A percentile compares a stretch with the other conserved stretches of the same genome.
Evolutionary conservation across 2,329 filamentous ascomycete genomes (phyloP).

Genomic region (Aspergillus jensenii): DNA sequence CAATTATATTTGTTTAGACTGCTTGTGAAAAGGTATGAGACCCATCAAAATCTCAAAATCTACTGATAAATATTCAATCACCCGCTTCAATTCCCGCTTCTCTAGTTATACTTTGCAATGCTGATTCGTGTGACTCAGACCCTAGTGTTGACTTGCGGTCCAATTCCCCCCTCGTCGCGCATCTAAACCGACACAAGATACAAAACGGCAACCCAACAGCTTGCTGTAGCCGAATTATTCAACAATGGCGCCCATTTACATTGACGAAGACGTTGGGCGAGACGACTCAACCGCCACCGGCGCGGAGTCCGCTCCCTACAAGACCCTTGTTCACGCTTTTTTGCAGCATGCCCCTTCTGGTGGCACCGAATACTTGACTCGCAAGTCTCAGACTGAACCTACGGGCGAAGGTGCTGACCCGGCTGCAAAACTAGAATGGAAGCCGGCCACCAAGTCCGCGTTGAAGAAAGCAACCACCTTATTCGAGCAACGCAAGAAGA

Average conservation of each 20-base stretch:
- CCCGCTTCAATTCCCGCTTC: not conserved
- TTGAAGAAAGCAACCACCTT: constrained; percentile 80
- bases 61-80: not conserved
- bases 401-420: constrained; percentile 64
- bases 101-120: not conserved
- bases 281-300: constrained; percentile 69
- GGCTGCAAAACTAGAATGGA: constrained; percentile 68
- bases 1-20: constrained; percentile 6
- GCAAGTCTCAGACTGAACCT: constrained; percentile 65
- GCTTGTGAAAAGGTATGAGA: not conserved
- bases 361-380: constrained; percentile 63
- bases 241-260: constrained; percentile 57
- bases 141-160: constrained; percentile 2
- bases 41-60: not conserved
- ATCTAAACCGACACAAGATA: not conserved
- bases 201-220: not conserved
- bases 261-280: constrained; percentile 76
- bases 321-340: constrained; percentile 75
- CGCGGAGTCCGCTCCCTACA: constrained; percentile 73
- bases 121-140: constrained; percentile 3
- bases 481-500: constrained; percentile 77
- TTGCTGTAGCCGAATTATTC: not conserved
- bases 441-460: constrained; percentile 78
- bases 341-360: constrained; percentile 65
- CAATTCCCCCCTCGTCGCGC: constrained; percentile 6